Conservation (phyloP, 2,329 filamentous ascomycete species). For the Huntiella moniliformis region DNA sequence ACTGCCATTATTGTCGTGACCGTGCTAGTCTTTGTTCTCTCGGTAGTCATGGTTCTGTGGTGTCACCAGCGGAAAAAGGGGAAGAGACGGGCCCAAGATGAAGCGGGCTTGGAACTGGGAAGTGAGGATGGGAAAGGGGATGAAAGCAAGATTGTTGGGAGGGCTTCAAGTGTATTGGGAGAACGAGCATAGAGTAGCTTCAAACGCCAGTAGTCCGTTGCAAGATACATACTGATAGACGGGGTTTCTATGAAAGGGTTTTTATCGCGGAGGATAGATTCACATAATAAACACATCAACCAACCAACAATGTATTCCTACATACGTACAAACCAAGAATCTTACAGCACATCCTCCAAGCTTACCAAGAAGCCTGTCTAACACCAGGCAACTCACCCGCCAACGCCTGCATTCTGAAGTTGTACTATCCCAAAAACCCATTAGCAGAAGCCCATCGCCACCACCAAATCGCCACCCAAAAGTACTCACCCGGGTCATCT, state of each 20-base stretch:
- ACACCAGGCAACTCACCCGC: constrained; percentile 77
- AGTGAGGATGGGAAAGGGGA: not conserved
- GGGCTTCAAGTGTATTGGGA: too few relatives aligned
- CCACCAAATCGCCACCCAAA: not conserved
- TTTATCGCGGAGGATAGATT: too few relatives aligned
- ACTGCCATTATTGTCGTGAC: constrained; percentile 11
- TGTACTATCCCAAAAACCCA: constrained; percentile 39
- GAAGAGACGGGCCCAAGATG: not conserved
- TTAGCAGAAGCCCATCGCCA: not conserved
- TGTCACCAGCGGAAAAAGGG: constrained; percentile 10
- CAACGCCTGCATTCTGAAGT: constrained; percentile 80
- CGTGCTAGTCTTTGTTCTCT: constrained; percentile 7
- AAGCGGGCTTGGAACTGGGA: not conserved
- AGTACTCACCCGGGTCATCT: constrained; percentile 63
- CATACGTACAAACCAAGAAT: too few relatives aligned
- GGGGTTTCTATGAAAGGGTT: too few relatives aligned
- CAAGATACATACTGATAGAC: too few relatives aligned
- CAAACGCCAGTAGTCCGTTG: too few relatives aligned
- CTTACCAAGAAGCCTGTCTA: constrained; percentile 88
- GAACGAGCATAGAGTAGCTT: too few relatives aligned
- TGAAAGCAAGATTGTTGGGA: too few relatives aligned
- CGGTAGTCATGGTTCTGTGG: constrained; percentile 10
- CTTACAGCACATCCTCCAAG: too few relatives aligned
- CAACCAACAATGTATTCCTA: too few relatives aligned
- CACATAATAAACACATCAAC: too few relatives aligned